Conservation (phyloP, 2,329 filamentous ascomycete genomes). For the Colletotrichum cereale region DNA sequence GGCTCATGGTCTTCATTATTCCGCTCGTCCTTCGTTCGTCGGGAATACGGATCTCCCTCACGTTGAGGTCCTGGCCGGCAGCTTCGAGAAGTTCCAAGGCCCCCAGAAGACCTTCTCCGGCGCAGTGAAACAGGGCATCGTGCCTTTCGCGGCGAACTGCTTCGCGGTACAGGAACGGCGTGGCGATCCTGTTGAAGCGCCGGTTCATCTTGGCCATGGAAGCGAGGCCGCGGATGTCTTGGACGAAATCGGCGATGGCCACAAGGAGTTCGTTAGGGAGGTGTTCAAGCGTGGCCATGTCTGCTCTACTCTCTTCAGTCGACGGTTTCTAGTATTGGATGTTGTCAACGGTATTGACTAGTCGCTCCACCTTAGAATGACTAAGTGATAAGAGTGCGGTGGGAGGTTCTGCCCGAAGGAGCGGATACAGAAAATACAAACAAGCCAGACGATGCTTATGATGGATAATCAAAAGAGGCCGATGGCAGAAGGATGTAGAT, state of each 20-base stretch:
- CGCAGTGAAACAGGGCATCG: conserved; percentile 4
- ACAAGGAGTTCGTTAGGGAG: neutral
- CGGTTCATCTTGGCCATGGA: conserved; percentile 13
- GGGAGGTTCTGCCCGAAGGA: neutral
- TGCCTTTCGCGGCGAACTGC: neutral
- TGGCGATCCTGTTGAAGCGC: neutral
- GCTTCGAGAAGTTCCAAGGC: neutral
- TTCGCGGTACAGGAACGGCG: neutral
- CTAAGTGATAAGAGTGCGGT: neutral
- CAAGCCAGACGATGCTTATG: neutral
- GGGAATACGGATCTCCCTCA: neutral
- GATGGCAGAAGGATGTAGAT: neutral
- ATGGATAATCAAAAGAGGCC: neutral
- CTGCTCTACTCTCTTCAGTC: neutral
- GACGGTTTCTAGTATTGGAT: neutral
- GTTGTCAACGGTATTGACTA: neutral
- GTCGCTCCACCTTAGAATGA: neutral
- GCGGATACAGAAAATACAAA: neutral
- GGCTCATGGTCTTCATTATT: rapidly evolving
- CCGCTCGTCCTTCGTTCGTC: neutral
- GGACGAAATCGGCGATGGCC: neutral
- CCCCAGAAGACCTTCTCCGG: neutral
- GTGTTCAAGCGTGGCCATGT: neutral
- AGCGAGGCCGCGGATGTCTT: conserved; percentile 13
- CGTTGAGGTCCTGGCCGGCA: neutral